Percentiles rank a stretch among this genome's conserved stretches.
Evolutionary conservation across 1,284 basidiomycete genomes (phyloP).

Genomic region (Puccinia triticina): DNA sequence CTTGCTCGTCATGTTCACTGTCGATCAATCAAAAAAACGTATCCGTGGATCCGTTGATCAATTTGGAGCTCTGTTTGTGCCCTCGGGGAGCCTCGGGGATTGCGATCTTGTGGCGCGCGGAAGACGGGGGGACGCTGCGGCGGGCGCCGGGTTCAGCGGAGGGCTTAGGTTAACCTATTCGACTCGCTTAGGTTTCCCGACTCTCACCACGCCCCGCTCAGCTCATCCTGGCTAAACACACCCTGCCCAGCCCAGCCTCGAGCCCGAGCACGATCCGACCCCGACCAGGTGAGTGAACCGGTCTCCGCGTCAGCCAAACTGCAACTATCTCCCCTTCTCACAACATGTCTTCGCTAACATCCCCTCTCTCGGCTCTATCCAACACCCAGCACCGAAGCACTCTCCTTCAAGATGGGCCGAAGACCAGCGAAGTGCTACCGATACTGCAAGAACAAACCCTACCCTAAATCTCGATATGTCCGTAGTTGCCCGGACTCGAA

Average conservation of each 20-base stretch:
- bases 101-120: background rate
- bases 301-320: background rate
- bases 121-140: background rate
- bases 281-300: slow-evolving; percentile 5
- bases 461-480: slow-evolving; percentile 87
- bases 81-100: too few species aligned
- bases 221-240: background rate
- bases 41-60: too few species aligned
- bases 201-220: slow-evolving; percentile 3
- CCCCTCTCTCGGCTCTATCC: background rate
- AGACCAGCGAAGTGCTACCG: slow-evolving; percentile 94
- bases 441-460: slow-evolving; percentile 97
- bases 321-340: background rate
- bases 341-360: background rate
- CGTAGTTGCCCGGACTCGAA: slow-evolving; percentile 96
- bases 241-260: background rate
- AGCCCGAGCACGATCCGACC: background rate
- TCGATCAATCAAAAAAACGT: too few species aligned
- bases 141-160: background rate
- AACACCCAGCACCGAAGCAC: background rate
- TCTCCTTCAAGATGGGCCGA: slow-evolving; percentile 74
- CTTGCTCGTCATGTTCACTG: too few species aligned
- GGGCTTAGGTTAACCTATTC: background rate
- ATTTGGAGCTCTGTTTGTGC: too few species aligned
- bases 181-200: slow-evolving; percentile 12